Conservation (phyloP, 106 monocot genomes). For the Allium fistulosum region DNA sequence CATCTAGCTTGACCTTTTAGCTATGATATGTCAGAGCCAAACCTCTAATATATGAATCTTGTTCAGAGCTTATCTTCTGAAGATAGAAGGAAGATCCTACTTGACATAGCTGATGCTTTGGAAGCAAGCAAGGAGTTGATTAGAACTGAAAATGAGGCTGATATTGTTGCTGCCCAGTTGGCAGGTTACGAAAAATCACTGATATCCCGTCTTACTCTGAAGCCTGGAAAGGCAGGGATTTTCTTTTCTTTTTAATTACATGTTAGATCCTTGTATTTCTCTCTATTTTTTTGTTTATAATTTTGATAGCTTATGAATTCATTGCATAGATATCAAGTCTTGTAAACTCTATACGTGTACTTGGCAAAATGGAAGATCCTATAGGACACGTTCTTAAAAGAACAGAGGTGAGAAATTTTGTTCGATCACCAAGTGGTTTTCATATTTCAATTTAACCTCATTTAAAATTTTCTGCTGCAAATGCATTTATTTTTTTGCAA, state of each 20-base stretch:
- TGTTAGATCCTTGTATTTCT: not conserved
- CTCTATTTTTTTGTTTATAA: not conserved
- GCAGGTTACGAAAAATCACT: constrained; percentile 72
- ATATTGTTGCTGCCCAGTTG: constrained; percentile 57
- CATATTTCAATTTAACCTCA: not conserved
- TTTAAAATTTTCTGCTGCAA: not conserved
- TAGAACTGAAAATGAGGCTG: constrained; percentile 77
- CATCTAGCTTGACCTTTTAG: too few relatives aligned
- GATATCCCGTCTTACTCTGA: constrained; percentile 71
- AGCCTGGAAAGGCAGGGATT: constrained; percentile 72
- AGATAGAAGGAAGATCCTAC: constrained; percentile 65
- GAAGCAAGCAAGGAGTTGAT: constrained; percentile 69
- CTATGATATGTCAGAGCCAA: too few relatives aligned
- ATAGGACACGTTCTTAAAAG: constrained; percentile 53
- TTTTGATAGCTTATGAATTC: not conserved
- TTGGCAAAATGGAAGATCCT: constrained; percentile 91
- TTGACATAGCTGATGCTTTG: constrained; percentile 86
- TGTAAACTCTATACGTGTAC: constrained; percentile 62
- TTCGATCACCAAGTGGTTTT: not conserved
- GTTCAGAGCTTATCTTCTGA: constrained; percentile 31
- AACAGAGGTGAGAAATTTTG: constrained; percentile 47
- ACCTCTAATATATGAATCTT: too few relatives aligned
- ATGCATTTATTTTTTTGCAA: not conserved
- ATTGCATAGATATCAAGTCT: constrained; percentile 64
- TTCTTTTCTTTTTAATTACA: constrained; percentile 5